phyloP scores from a whole-genome alignment of 1,284 basidiomycete species.

The Lentinus polychrous region DNA sequence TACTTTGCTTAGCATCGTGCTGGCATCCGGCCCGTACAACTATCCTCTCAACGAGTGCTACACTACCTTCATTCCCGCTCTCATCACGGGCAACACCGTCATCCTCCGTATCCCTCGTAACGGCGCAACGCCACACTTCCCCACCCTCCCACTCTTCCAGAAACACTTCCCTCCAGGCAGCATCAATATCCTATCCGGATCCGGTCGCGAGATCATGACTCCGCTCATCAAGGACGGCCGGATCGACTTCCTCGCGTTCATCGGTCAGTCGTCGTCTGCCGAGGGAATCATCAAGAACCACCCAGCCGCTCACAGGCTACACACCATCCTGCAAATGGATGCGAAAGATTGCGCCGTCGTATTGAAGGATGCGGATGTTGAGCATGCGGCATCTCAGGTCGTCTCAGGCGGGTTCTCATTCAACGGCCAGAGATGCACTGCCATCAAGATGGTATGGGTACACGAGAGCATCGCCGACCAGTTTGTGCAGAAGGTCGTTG shows the following conservation, averaged over 20 bases:
- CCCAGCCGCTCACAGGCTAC: conserved; percentile 3
- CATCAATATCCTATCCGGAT: conserved; percentile 8
- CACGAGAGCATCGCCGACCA: conserved; percentile 6
- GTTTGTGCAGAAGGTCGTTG: conserved; percentile 1
- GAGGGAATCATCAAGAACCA: conserved; percentile 6
- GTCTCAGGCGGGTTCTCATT: conserved; percentile 6
- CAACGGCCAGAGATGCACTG: conserved; percentile 9
- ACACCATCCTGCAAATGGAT: conserved; percentile 5
- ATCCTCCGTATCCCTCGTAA: conserved; percentile 8
- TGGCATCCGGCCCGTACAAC: conserved; percentile 6
- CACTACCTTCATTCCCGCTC: conserved; percentile 8
- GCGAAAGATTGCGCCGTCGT: conserved; percentile 2
- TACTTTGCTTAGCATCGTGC: not conserved
- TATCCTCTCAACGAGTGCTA: conserved; percentile 9
- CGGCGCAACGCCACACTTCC: conserved; percentile 7
- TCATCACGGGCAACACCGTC: conserved; percentile 7
- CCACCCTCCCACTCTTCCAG: conserved; percentile 7
- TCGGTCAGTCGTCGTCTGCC: conserved; percentile 1
- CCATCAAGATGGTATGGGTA: conserved; percentile 8
- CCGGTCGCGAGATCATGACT: conserved; percentile 9
- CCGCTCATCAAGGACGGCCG: conserved; percentile 7
- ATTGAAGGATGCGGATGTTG: conserved; percentile 6
- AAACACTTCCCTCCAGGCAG: conserved; percentile 8
- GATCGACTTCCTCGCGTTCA: conserved; percentile 9
- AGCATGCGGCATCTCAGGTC: not conserved